Base-by-base conservation (phyloP, 2,329 filamentous ascomycete species). In the Neospermospora avenae region DNA sequence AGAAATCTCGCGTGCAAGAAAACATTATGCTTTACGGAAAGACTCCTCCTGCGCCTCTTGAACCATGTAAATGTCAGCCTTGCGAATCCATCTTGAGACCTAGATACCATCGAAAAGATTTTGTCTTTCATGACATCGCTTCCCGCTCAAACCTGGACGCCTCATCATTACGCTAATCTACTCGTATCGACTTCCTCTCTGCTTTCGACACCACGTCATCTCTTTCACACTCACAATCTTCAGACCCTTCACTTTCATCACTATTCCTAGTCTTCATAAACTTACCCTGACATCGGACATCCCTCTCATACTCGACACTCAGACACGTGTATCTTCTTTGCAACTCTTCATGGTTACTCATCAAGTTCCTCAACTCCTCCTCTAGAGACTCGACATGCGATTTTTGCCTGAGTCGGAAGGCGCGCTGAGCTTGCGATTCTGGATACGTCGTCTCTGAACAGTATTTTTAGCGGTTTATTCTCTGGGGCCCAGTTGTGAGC, bases 351-450 rank as follows among this genome's bases (percentile, higher is more conserved):
- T 61, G 56, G 8, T 55, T 39, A 8, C 22, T 16, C 1, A 59
- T 34, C 20, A 64, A 20, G 20, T 6, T 35, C 24, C 55, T 44
- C 3, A 61, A 25, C 24, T 52, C 53, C 18, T 57, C 35, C 37
- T 61, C 41, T 4, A 64, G 34, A 16, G 28, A 42, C 22, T 60
- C 55, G 4, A 60, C 48, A 22, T 60, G 48, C 41, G 52, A 39
- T 28, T 49, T 56, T 53, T 62, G 58, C 8, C 58, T 28, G 10
- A 56, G 31, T 13, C 60, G 51, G 24, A 62, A 62, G 1, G 57
- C 39, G n/a, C 55, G 54, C 25, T 64, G 63, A 5, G 63, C 51
- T 31, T 54, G 2, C 59, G 49, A 22, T 64, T 62, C 35, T 62
- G 60, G 13, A 28, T 46, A 10, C 55, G 39, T 35, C 62, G 55